Evolutionary conservation across 768 basidiomycete genomes (phyloP), one percentile per base, ranked within the genome.

Genomic region (Russula compacta): DNA sequence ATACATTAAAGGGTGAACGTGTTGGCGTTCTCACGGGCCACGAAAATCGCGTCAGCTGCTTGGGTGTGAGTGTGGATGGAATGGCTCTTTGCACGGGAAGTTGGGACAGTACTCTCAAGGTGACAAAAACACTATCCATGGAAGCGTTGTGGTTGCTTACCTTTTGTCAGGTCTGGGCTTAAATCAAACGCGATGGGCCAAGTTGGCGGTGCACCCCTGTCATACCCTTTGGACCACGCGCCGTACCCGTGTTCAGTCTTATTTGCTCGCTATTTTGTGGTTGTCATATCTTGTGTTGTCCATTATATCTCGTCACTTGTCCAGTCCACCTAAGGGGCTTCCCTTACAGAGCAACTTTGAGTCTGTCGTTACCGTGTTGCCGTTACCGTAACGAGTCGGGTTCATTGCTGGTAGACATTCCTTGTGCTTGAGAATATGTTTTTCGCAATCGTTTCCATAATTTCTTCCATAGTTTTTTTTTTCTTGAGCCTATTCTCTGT

Each of bases 11-110:
- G 75, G 97, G 97, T 58, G 95, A 98, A 73, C 89, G 95, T 58
- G 94, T 99, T 43, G 95, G 95, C 59, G 97, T 99, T 55, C 76
- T 99, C 63, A 92, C 94, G 40, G 95, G 97, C 17, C 95, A 99
- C 70, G 95, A 99, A 80, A 99, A 99, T 79, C 80, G 95, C 65
- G 94, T 99, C 67, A 91, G 88, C 70, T 98, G 97, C 78, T 75
- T 99, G 67, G 95, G 95, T 57, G 97, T 98, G 66, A 92, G 88
- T 66, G 83, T 86, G 49, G 95, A 99, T 71, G 95, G 95, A 43
- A 98, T 98, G 89, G 95, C 95, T 49, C 85, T 99, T 60, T 98
- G 95, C 80, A 99, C 95, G 39, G 95, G 95, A 54, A 89, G 87
- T 72, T 99, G 95, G 95, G 95, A 99, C 73, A 93, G 91, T 75